Evolutionary conservation across 1,284 basidiomycete species (phyloP), one percentile per base, ranked within the genome.

Genomic region (Irpex sp.): DNA sequence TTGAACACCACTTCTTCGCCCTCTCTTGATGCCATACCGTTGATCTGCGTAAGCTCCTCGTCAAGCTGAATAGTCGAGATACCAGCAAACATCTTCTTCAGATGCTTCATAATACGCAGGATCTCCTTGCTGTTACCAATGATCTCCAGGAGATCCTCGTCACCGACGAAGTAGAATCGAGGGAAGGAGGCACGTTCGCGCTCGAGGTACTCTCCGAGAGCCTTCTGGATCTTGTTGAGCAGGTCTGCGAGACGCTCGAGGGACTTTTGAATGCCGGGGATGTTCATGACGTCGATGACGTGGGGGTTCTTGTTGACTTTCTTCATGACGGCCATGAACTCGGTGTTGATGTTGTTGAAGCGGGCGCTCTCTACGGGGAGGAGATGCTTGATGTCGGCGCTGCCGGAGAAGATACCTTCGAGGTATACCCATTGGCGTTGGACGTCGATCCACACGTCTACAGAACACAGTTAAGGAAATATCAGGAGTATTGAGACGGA

Each of bases 61-160:
- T 97, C 93, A n/a, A 98, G 81, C 67, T 81, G 83, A 64, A 99
- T 82, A 0, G 93, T 94, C 0, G 94, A 91, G 54, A 99, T 90
- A 47, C 98, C 97, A 5, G 97, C 97, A 75, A 99, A 99, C 97
- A 99, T 99, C 84, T 99, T 99, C 80, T 98, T 98, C 65, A 99
- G 83, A 75, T 99, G 97, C 71, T 98, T 98, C 90, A 97, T 93
- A 74, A 98, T 93, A 35, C 96, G 90, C 55, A 94, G 78, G 65
- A 98, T 96, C 71, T 99, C 97, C 76, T 98, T 99, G 82, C 94
- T 96, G 79, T 99, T 99, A 66, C 97, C 97, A 65, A 99, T 98
- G 70, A 99, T 99, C 75, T 99, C 97, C 64, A 99, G 84, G 65
- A 99, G 77, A 73, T 99, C 97, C 73, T 99, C 98, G 76, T 99